Evolutionary conservation across 345 rosid species (phyloP).

Genomic region (Triadica sebifera): DNA sequence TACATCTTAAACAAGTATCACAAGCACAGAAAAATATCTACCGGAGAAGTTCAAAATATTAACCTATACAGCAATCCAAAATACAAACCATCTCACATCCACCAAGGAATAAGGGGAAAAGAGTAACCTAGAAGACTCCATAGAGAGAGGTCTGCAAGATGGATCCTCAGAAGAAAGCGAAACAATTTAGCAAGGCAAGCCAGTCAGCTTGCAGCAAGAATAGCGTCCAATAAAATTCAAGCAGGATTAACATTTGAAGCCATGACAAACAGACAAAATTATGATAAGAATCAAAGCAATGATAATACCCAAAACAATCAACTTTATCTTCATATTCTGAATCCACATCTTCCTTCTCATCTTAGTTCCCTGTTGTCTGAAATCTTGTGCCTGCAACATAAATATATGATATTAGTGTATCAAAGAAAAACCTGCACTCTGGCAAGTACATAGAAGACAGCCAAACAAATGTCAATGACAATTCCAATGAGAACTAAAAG

Average conservation of each 20-base stretch:
- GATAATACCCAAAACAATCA: conserved; percentile 68
- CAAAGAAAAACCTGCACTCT: neutral
- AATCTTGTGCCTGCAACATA: conserved; percentile 79
- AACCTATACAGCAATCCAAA: conserved; percentile 39
- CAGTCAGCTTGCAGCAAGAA: conserved; percentile 25
- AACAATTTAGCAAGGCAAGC: conserved; percentile 20
- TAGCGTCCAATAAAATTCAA: conserved; percentile 7
- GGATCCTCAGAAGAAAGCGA: conserved; percentile 13
- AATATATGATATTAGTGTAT: neutral
- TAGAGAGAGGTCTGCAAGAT: conserved; percentile 5
- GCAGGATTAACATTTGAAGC: conserved; percentile 53
- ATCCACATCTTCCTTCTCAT: conserved; percentile 84
- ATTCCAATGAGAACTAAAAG: neutral
- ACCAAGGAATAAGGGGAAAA: conserved; percentile 5
- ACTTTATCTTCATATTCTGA: conserved; percentile 91
- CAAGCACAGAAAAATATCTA: conserved; percentile 18
- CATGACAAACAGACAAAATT: conserved; percentile 67
- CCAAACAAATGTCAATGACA: neutral
- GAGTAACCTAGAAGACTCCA: conserved; percentile 11
- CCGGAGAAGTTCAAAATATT: conserved; percentile 23
- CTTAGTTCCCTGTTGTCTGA: conserved; percentile 88
- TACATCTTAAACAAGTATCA: conserved; percentile 16
- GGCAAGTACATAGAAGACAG: neutral
- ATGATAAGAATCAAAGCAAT: conserved; percentile 62
- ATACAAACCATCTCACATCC: conserved; percentile 27